phyloP scores from a whole-genome alignment of 208 protist species.

The Trypanosoma mega region DNA sequence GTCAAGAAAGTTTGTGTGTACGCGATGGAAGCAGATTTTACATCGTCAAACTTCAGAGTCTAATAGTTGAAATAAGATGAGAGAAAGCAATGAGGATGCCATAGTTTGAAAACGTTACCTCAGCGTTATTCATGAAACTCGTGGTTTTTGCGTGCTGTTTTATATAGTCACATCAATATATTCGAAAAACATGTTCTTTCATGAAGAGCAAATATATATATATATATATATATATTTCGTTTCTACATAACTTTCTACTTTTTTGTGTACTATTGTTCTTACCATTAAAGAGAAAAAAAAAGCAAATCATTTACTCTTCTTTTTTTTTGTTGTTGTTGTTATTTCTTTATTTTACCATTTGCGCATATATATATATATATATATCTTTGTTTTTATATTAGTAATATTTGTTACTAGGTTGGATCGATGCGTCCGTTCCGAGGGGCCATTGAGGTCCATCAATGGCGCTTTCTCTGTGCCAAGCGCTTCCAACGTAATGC shows the following conservation, averaged over 20 bases:
- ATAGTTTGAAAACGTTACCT: too few relatives aligned
- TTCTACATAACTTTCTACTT: too few relatives aligned
- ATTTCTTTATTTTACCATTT: neutral
- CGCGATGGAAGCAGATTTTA: constrained; percentile 56
- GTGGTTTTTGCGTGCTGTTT: too few relatives aligned
- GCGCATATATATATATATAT: neutral
- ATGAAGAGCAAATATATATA: too few relatives aligned
- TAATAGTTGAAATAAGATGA: constrained; percentile 1
- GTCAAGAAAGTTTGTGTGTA: constrained; percentile 51
- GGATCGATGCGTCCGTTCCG: constrained; percentile 11
- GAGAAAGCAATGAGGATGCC: neutral
- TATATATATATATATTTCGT: too few relatives aligned
- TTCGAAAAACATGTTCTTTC: too few relatives aligned
- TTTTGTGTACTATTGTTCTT: too few relatives aligned
- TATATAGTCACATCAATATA: too few relatives aligned
- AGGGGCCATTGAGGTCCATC: neutral
- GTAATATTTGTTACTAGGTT: neutral
- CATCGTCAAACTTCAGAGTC: constrained; percentile 23
- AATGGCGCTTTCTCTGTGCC: neutral
- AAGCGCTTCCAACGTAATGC: constrained; percentile 7
- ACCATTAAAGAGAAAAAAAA: neutral
- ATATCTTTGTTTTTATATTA: neutral
- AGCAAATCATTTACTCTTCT: neutral
- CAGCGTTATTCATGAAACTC: too few relatives aligned
- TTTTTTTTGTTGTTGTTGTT: neutral